Evolutionary conservation across 169 alveolate genomes (phyloP).

Genomic region (Plasmodium yoelii): DNA sequence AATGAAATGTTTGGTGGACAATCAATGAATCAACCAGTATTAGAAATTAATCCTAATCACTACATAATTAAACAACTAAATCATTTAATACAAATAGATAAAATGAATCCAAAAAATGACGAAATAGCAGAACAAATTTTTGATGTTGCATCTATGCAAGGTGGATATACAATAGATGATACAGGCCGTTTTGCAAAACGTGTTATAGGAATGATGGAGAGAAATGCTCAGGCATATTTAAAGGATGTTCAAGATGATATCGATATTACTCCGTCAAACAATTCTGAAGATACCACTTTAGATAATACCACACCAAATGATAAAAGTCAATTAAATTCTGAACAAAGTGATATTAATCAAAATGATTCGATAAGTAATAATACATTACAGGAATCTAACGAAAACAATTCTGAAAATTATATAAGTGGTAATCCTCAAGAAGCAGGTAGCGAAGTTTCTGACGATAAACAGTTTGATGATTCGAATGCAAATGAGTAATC

Average conservation of each 20-base stretch:
- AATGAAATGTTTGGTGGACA: conserved; percentile 88
- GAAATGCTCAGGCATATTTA: conserved; percentile 81
- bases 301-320: conserved; percentile 20
- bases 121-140: conserved; percentile 86
- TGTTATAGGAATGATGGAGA: conserved; percentile 85
- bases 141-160: conserved; percentile 87
- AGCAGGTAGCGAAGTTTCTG: too few species aligned
- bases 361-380: neutral
- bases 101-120: conserved; percentile 78
- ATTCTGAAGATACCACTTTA: neutral
- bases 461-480: neutral
- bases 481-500: conserved; percentile 2
- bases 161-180: conserved; percentile 88
- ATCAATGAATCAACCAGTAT: conserved; percentile 93
- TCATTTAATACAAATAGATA: conserved; percentile 83
- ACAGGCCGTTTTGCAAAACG: conserved; percentile 87
- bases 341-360: conserved; percentile 3
- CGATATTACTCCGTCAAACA: conserved; percentile 7
- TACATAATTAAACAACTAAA: conserved; percentile 93
- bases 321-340: neutral
- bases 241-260: conserved; percentile 55
- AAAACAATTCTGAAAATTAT: neutral
- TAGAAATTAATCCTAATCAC: conserved; percentile 96
- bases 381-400: neutral
- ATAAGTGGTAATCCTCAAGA: too few species aligned